Evolutionary conservation across 306 rosid genomes (phyloP), one percentile per base, ranked within the genome.

Genomic region (Cicer cuneatum): DNA sequence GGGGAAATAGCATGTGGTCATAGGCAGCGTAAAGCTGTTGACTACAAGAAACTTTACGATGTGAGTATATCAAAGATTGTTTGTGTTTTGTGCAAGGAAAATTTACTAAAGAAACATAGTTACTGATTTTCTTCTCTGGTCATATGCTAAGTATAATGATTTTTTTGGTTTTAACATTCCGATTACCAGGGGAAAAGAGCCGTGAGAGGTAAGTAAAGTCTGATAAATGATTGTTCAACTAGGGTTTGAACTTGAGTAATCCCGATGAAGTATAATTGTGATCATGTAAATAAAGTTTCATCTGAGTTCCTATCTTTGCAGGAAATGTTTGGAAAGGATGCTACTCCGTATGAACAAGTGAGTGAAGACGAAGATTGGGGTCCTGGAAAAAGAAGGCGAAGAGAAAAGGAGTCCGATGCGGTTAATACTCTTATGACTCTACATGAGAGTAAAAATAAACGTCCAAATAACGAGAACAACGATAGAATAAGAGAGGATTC

Each of bases 301-400:
- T 70, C 12, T 48, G 35, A 24, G 9, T 57, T 41, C 63, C 40
- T 57, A 56, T 75, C 53, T 74, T 63, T 43, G 42, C 40, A 93
- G 97, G 98, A 93, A 88, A 93, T 93, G 98, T 93, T 93, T 85
- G 98, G 98, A 71, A 93, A 87, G 85, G 97, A 90, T 77, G 96
- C 82, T 72, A 87, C 83, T 35, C 71, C 83, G 41, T 74, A 58
- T 56, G 98, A 93, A 79, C 90, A 84, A 86, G 85, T 81, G 58
- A 93, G 97, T 80, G 96, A 89, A 59, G 98, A 93, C 78, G 98
- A 93, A 81, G 98, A 93, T 61, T 90, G 98, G 98, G 98, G 96
- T 69, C 97, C 97, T 74, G 76, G 73, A 49, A 93, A 88, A 87
- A 87, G 86, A 76, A 89, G 74, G 82, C 81, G 93, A 67, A 85